Conservation (phyloP, 1,284 basidiomycete genomes). For the Coniferiporia sulphurascens region DNA sequence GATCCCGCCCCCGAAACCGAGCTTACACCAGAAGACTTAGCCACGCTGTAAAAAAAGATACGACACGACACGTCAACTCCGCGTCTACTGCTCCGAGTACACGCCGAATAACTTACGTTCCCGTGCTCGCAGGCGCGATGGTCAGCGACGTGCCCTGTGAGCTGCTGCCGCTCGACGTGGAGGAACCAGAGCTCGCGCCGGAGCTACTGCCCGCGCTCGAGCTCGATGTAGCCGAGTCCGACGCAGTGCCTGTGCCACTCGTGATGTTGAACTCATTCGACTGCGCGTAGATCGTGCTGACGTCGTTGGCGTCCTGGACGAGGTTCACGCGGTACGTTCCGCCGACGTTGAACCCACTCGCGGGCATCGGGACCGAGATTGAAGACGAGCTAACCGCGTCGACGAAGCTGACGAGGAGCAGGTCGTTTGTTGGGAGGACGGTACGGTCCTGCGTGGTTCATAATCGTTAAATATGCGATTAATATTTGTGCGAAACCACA, state of each 20-base stretch:
- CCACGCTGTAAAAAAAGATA: not conserved
- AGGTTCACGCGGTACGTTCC: constrained; percentile 65
- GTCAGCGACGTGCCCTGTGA: constrained; percentile 16
- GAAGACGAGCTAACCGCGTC: constrained; percentile 34
- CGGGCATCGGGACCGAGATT: constrained; percentile 43
- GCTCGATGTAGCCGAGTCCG: constrained; percentile 2
- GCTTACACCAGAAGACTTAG: constrained; percentile 21
- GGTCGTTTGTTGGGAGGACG: constrained; percentile 27
- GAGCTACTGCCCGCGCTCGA: constrained; percentile 9
- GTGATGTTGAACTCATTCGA: constrained; percentile 36
- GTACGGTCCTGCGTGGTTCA: constrained; percentile 24
- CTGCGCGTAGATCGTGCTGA: constrained; percentile 58
- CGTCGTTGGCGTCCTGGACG: constrained; percentile 41
- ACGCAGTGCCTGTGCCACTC: constrained; percentile 2
- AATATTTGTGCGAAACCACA: constrained; percentile 19
- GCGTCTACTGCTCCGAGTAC: not conserved
- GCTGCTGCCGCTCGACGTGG: constrained; percentile 7
- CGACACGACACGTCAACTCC: not conserved
- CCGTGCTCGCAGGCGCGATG: constrained; percentile 24
- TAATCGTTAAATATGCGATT: not conserved
- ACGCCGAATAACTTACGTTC: not conserved
- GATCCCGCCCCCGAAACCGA: not conserved
- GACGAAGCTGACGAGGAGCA: constrained; percentile 48
- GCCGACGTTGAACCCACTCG: constrained; percentile 54
- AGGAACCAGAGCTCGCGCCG: constrained; percentile 16